These are phyloP conservation scores for Eimeria sp. DNA, from an alignment of 169 alveolate genomes.

Conservation along the genomic window DNA sequence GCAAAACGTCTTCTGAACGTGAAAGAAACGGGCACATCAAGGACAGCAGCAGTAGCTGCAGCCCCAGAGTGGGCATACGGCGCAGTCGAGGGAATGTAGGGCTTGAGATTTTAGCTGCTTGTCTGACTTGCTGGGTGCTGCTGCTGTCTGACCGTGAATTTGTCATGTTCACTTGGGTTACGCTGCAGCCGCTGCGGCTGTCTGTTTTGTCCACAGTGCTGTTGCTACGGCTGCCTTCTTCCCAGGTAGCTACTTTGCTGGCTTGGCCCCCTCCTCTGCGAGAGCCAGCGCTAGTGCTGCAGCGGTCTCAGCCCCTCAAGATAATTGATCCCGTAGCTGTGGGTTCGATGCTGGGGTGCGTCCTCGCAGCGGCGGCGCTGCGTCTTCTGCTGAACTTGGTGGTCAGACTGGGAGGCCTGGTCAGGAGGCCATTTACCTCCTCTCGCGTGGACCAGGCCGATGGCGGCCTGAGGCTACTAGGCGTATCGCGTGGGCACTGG, in stretches of 20 bases:
- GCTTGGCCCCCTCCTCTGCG: constrained; percentile 65
- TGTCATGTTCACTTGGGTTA: constrained; percentile 58
- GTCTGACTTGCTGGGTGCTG: constrained; percentile 52
- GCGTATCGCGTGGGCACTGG: constrained; percentile 63
- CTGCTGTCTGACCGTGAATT: constrained; percentile 71
- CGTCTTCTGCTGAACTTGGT: not conserved
- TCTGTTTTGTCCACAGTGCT: constrained; percentile 40
- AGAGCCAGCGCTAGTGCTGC: constrained; percentile 61
- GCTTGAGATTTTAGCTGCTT: constrained; percentile 59
- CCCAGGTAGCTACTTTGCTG: constrained; percentile 56
- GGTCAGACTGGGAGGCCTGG: not conserved
- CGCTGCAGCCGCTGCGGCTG: constrained; percentile 70
- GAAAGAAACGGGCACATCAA: not conserved
- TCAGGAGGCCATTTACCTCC: not conserved
- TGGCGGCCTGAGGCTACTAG: not conserved
- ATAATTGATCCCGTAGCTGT: constrained; percentile 75
- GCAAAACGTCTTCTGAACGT: not conserved
- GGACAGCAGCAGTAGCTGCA: not conserved
- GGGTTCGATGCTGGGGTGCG: constrained; percentile 71
- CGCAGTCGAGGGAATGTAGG: constrained; percentile 24
- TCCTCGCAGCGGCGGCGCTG: constrained; percentile 31
- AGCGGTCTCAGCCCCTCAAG: constrained; percentile 73
- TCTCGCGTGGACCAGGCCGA: not conserved
- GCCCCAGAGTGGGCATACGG: not conserved
- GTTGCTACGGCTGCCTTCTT: constrained; percentile 74